Conservation (phyloP, 371 early-diverging fungal genomes). For the Smittium culicis region DNA sequence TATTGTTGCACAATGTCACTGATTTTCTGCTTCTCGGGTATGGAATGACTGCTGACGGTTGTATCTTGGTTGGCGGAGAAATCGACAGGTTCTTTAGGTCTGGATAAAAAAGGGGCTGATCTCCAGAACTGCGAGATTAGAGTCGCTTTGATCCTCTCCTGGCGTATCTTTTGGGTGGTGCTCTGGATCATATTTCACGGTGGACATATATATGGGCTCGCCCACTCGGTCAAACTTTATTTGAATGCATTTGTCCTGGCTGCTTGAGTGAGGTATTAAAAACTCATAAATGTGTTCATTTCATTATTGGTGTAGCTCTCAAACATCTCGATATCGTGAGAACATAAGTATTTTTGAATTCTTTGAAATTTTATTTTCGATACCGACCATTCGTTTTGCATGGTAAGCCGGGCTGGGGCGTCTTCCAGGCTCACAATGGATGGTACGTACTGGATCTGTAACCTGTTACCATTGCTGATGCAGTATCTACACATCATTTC, state of each 20-base stretch:
- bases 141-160: not conserved
- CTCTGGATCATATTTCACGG: not conserved
- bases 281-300: not conserved
- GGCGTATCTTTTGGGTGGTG: not conserved
- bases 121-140: not conserved
- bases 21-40: not conserved
- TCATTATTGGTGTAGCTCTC: not conserved
- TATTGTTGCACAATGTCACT: not conserved
- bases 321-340: not conserved
- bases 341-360: not conserved
- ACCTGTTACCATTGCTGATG: not conserved
- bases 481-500: not conserved
- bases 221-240: not conserved
- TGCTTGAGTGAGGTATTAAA: not conserved
- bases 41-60: not conserved
- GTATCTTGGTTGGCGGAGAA: not conserved
- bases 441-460: not conserved
- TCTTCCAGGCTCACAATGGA: not conserved
- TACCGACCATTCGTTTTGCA: not conserved
- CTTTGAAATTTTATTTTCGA: not conserved
- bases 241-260: not conserved
- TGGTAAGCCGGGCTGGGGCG: not conserved
- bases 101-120: not conserved
- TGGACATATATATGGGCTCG: constrained; percentile 1
- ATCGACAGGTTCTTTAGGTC: not conserved